A percentile compares a stretch with the other conserved stretches of the same genome.
These are phyloP conservation scores for Kluyveromyces nonfermentans DNA, from an alignment of 805 yeast genomes.

Conservation along the genomic window DNA sequence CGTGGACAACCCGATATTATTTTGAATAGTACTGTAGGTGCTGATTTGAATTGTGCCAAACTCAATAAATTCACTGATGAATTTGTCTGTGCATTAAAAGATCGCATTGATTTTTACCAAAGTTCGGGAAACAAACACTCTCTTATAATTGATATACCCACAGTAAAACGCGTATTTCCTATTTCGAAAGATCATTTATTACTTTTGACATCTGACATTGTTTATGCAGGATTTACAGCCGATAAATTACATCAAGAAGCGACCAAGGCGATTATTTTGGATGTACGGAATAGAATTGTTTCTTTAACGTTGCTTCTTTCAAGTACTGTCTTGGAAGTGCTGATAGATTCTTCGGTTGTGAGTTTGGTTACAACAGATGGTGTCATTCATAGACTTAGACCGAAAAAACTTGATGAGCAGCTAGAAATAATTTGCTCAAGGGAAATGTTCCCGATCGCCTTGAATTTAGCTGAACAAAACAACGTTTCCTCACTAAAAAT, in stretches of 20 bases:
- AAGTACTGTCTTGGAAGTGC: conserved; percentile 49
- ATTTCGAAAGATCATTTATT: conserved; percentile 49
- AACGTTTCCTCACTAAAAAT: conserved; percentile 3
- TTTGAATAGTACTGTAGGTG: conserved; percentile 39
- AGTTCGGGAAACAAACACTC: conserved; percentile 44
- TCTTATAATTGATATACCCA: conserved; percentile 47
- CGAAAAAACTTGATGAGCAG: conserved; percentile 57
- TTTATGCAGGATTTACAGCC: conserved; percentile 13
- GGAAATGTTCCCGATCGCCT: conserved; percentile 64
- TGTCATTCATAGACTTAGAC: conserved; percentile 54
- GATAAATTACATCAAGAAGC: conserved; percentile 17
- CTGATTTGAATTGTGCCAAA: conserved; percentile 34
- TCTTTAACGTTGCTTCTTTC: conserved; percentile 64
- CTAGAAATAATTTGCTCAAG: conserved; percentile 59
- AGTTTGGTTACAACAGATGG: conserved; percentile 70
- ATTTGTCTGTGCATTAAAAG: conserved; percentile 56
- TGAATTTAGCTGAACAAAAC: conserved; percentile 45
- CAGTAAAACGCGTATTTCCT: conserved; percentile 36
- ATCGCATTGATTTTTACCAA: conserved; percentile 56
- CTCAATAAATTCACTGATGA: conserved; percentile 35
- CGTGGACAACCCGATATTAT: conserved; percentile 49
- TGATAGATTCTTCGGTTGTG: conserved; percentile 47
- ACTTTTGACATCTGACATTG: conserved; percentile 23
- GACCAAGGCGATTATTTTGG: conserved; percentile 57
- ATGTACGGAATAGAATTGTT: conserved; percentile 57